Evolutionary conservation across 2,329 filamentous ascomycete genomes (phyloP).

Genomic region (Penicillium glabrum): DNA sequence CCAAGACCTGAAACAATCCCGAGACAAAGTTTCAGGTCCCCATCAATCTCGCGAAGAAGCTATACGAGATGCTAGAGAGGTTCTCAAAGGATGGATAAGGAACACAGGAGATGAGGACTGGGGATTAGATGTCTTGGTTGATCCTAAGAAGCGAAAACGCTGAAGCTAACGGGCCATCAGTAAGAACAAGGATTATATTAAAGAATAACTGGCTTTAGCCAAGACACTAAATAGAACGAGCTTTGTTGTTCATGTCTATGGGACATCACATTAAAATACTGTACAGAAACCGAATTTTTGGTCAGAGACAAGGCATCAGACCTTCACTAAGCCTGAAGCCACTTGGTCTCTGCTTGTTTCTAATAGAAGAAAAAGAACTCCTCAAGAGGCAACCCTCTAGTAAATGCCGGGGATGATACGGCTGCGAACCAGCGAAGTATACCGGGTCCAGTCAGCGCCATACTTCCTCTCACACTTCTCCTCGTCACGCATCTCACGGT

Average conservation of each 20-base stretch:
- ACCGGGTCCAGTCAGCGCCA: constrained; percentile 86
- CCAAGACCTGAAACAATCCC: constrained; percentile 29
- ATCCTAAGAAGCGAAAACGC: constrained; percentile 29
- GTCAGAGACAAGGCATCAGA: neutral
- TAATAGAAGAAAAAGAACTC: neutral
- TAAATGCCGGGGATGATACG: constrained; percentile 85
- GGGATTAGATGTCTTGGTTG: constrained; percentile 34
- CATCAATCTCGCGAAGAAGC: constrained; percentile 25
- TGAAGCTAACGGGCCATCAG: neutral
- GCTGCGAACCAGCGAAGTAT: constrained; percentile 77
- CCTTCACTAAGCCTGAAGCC: neutral
- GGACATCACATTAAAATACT: neutral
- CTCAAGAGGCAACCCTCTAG: constrained; percentile 39
- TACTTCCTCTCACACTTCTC: constrained; percentile 91
- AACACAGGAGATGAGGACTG: constrained; percentile 41
- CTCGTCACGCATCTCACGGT: constrained; percentile 83
- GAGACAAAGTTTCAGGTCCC: neutral
- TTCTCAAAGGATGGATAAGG: constrained; percentile 37
- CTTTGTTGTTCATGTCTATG: neutral
- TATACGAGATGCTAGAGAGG: constrained; percentile 30
- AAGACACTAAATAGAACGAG: neutral
- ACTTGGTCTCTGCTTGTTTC: neutral
- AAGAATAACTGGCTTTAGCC: neutral
- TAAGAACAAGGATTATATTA: neutral
- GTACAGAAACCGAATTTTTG: neutral